Percentiles rank a stretch among this genome's conserved stretches.
Evolutionary conservation across 1,139 yeast genomes (phyloP).

Genomic region (Suzukiozyma palmioleophila): DNA sequence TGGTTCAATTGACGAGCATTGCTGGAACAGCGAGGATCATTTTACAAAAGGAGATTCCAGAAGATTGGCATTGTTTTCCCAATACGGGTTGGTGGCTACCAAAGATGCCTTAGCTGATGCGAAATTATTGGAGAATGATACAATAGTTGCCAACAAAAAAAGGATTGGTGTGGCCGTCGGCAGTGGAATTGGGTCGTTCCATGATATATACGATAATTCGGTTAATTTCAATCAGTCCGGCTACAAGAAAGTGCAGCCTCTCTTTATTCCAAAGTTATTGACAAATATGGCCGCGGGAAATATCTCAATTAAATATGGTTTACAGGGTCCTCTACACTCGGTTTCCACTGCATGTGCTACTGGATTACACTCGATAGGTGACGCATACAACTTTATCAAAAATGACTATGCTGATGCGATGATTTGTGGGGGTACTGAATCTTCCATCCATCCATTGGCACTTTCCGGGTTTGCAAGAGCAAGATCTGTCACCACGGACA

Average conservation of each 20-base stretch:
- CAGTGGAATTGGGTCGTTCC: constrained; percentile 88
- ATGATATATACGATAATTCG: constrained; percentile 64
- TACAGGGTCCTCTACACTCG: constrained; percentile 83
- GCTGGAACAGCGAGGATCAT: constrained; percentile 48
- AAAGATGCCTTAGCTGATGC: constrained; percentile 74
- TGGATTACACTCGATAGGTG: constrained; percentile 92
- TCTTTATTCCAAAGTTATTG: constrained; percentile 77
- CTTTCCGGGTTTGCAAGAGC: constrained; percentile 92
- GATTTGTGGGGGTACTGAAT: constrained; percentile 92
- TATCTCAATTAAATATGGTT: constrained; percentile 69
- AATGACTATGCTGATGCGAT: constrained; percentile 81
- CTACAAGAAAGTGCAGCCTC: constrained; percentile 73
- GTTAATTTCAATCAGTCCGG: constrained; percentile 49
- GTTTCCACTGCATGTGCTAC: constrained; percentile 97
- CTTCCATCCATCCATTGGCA: constrained; percentile 81
- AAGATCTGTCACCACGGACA: constrained; percentile 66
- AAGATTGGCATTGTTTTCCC: constrained; percentile 68
- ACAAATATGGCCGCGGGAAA: constrained; percentile 96
- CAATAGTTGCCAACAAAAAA: constrained; percentile 22
- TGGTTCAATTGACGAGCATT: constrained; percentile 46
- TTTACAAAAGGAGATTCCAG: constrained; percentile 46
- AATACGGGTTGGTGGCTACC: constrained; percentile 75
- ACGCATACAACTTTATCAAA: constrained; percentile 75
- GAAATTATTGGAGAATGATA: constrained; percentile 27
- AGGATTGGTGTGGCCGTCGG: constrained; percentile 78